Evolutionary conservation across 1,284 basidiomycete species (phyloP).

Genomic region (Cutaneotrichosporon sp.): DNA sequence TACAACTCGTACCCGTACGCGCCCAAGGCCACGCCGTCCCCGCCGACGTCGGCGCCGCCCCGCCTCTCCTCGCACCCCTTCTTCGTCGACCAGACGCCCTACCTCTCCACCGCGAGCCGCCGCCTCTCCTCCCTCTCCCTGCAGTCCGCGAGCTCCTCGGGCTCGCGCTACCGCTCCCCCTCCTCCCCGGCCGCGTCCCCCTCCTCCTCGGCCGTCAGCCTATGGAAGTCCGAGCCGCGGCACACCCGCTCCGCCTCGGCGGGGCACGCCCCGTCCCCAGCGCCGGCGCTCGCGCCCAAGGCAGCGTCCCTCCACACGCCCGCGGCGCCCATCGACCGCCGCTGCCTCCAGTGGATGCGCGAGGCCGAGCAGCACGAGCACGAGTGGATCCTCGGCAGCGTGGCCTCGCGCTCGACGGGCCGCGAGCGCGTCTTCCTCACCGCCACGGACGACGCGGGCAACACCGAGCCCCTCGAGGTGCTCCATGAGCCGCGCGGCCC

Average conservation of each 20-base stretch:
- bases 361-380: constrained; percentile 21
- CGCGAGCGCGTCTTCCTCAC: neutral
- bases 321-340: constrained; percentile 18
- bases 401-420: constrained; percentile 7
- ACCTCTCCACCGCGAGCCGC: constrained; percentile 21
- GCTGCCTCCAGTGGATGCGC: constrained; percentile 24
- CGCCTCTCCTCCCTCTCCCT: neutral
- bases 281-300: neutral
- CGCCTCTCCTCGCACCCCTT: constrained; percentile 28
- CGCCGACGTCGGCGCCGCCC: neutral
- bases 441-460: neutral
- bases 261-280: too few species aligned
- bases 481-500: constrained; percentile 12
- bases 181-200: constrained; percentile 1
- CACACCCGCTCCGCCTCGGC: neutral
- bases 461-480: too few species aligned
- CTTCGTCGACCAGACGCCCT: constrained; percentile 32
- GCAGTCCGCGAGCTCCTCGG: neutral
- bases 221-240: too few species aligned
- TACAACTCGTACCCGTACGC: neutral
- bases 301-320: neutral
- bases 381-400: constrained; percentile 19
- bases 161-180: neutral
- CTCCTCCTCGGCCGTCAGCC: neutral
- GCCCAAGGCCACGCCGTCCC: neutral